Evolutionary conservation across 2,329 filamentous ascomycete genomes (phyloP).

Genomic region (Aspergillus alliaceus): DNA sequence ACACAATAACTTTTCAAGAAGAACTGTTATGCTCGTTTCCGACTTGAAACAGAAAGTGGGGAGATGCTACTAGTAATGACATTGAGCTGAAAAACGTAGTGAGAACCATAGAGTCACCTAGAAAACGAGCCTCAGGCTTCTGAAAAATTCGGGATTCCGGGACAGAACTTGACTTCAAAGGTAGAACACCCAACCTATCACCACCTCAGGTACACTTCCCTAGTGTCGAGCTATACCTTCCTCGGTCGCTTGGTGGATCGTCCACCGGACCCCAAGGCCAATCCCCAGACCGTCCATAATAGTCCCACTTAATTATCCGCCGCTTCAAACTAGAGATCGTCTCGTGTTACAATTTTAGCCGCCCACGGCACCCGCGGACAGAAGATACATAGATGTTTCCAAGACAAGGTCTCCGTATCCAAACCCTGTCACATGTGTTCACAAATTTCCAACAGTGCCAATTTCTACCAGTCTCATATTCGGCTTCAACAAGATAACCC

Average conservation of each 20-base stretch:
- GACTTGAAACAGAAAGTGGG: background rate
- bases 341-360: background rate
- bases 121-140: background rate
- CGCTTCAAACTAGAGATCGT: background rate
- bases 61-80: too few species aligned
- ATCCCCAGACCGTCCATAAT: conserved; percentile 6
- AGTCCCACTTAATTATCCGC: conserved; percentile 8
- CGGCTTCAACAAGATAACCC: background rate
- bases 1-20: background rate
- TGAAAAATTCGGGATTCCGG: background rate
- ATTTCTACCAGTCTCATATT: background rate
- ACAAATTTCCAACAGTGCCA: background rate
- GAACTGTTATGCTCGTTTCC: background rate
- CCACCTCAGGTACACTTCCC: background rate
- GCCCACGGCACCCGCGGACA: background rate
- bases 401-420: background rate
- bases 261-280: background rate
- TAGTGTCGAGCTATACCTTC: background rate
- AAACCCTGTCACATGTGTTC: background rate
- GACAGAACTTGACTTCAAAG: background rate
- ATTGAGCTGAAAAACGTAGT: background rate
- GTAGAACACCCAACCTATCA: background rate
- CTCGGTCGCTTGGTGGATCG: conserved; percentile 2
- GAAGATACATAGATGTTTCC: background rate
- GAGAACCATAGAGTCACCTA: background rate